Percentiles rank a stretch among this genome's conserved stretches.
phyloP scores from a whole-genome alignment of 192 early-diverging fungal genomes.

The Linnemannia schmuckeri region DNA sequence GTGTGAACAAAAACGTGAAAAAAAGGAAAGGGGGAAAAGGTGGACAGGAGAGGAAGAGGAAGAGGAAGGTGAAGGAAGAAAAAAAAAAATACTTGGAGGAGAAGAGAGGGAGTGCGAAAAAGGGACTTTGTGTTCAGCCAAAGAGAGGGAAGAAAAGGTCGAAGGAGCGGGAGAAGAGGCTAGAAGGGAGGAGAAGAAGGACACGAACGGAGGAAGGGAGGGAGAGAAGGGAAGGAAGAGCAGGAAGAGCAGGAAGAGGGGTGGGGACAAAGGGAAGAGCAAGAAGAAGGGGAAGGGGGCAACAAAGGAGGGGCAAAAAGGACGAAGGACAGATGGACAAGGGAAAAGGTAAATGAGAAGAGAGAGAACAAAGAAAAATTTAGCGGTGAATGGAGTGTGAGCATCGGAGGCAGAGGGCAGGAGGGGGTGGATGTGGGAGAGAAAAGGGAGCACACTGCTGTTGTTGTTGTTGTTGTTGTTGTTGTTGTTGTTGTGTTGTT shows the following conservation, averaged over 20 bases:
- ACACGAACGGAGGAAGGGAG: neutral
- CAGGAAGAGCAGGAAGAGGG: neutral
- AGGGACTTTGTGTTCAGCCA: neutral
- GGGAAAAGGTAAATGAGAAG: neutral
- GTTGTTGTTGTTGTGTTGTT: too few species aligned
- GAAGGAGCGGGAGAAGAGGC: constrained; percentile 2
- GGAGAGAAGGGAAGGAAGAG: neutral
- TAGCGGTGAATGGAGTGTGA: neutral
- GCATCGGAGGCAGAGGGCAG: neutral
- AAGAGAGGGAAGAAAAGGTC: neutral
- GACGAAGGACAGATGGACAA: neutral
- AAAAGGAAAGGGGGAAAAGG: neutral
- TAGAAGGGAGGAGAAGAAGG: neutral
- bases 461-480: too few species aligned
- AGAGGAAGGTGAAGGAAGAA: neutral
- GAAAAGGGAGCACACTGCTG: neutral
- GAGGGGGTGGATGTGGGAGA: neutral
- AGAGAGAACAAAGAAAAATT: neutral
- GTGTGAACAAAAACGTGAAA: neutral
- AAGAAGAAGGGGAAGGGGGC: neutral
- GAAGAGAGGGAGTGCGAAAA: neutral
- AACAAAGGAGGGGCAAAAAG: neutral
- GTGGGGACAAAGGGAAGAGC: neutral
- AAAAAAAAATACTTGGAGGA: neutral
- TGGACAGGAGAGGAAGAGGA: neutral